A percentile compares a stretch with the other conserved stretches of the same genome.
Conservation (phyloP, 495 filamentous ascomycete genomes). For the Aspergillus kassunensis region DNA sequence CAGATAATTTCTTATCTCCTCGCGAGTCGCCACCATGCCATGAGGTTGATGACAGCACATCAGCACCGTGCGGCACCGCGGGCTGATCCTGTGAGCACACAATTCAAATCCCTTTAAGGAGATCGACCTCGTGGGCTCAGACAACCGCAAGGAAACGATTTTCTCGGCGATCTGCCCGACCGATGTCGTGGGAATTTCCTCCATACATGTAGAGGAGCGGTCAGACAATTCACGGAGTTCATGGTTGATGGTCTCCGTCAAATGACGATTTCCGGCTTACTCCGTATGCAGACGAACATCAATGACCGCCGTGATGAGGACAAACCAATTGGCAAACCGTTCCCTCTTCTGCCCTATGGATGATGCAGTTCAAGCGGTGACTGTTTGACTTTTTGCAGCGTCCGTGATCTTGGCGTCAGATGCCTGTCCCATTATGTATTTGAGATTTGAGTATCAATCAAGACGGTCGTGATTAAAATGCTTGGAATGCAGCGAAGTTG, state of each 20-base stretch:
- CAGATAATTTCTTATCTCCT: slow-evolving; percentile 7
- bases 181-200: background rate
- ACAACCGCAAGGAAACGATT: background rate
- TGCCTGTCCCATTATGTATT: background rate
- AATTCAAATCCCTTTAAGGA: no score
- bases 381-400: background rate
- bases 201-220: slow-evolving; percentile 10
- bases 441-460: background rate
- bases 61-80: no score
- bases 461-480: no score
- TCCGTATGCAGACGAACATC: background rate
- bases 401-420: background rate
- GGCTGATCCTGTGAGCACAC: background rate
- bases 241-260: background rate
- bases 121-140: no score
- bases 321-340: background rate
- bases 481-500: no score
- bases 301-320: background rate
- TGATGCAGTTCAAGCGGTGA: background rate
- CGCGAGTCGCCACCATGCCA: background rate
- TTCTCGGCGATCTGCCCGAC: background rate
- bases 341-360: slow-evolving; percentile 13
- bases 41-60: no score
- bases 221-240: slow-evolving; percentile 1
- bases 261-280: slow-evolving; percentile 1